Evolutionary conservation across 78 protist genomes (phyloP).

Genomic region (Diacronema lutheri): DNA sequence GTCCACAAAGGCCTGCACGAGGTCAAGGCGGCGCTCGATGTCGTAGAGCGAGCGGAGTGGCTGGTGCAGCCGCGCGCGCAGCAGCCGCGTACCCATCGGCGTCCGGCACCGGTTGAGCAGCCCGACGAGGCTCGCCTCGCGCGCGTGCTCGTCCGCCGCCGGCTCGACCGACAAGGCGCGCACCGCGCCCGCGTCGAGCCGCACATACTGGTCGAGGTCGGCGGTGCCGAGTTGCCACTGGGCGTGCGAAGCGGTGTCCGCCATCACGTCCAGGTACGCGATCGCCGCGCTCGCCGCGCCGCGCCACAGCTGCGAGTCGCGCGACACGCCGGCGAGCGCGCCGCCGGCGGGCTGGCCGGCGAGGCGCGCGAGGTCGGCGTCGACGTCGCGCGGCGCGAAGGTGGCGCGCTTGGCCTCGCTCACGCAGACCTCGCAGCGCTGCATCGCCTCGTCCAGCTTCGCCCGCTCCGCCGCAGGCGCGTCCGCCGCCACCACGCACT

Average conservation of each 20-base stretch:
- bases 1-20: conserved; percentile 57
- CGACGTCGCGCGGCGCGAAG: conserved; percentile 33
- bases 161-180: conserved; percentile 60
- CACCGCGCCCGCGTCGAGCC: conserved; percentile 79
- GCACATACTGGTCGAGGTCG: conserved; percentile 65
- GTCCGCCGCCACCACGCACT: conserved; percentile 35
- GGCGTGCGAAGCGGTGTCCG: conserved; percentile 41
- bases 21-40: conserved; percentile 59
- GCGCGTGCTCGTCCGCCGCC: background rate
- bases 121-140: conserved; percentile 47
- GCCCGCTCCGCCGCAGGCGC: background rate
- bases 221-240: background rate
- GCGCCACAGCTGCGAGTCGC: conserved; percentile 40
- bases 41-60: conserved; percentile 60
- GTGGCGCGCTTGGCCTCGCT: conserved; percentile 10
- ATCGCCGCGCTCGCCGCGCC: conserved; percentile 51
- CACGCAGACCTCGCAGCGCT: conserved; percentile 23
- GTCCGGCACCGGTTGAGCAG: conserved; percentile 82
- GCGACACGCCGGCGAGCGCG: conserved; percentile 7
- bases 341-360: background rate
- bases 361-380: conserved; percentile 16
- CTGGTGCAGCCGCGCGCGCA: conserved; percentile 63
- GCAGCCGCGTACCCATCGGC: conserved; percentile 75
- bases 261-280: conserved; percentile 62
- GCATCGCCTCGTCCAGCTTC: conserved; percentile 21